Conservation (phyloP, 2,329 filamentous ascomycete species). For the Colletotrichum camelliae region DNA sequence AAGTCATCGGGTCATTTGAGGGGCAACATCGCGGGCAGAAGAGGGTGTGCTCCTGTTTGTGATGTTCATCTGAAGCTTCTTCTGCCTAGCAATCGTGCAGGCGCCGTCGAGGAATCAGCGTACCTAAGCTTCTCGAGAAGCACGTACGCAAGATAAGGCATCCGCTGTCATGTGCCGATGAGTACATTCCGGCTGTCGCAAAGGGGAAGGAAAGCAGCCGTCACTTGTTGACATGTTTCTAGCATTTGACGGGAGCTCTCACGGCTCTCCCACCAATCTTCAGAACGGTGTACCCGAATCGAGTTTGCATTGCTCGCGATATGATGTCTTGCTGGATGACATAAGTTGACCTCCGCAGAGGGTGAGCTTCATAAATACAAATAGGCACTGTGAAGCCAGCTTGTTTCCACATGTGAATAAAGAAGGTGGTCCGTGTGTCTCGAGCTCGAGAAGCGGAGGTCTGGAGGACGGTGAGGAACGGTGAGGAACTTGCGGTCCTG, state of each 20-base stretch:
- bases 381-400: neutral
- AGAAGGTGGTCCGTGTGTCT: constrained; percentile 6
- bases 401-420: neutral
- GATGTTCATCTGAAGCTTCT: constrained; percentile 12
- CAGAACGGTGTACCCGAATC: neutral
- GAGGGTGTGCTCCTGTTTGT: neutral
- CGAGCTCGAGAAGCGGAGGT: neutral
- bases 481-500: neutral
- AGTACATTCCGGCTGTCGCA: neutral
- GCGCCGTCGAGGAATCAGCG: neutral
- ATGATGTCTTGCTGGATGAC: neutral
- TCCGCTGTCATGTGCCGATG: neutral
- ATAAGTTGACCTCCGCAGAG: neutral
- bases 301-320: neutral
- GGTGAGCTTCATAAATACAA: neutral
- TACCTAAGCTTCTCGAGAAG: neutral
- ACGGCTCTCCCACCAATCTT: neutral
- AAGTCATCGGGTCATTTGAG: neutral
- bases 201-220: neutral
- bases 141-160: neutral
- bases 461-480: neutral
- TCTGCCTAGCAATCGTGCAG: neutral
- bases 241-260: neutral
- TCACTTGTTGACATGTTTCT: neutral
- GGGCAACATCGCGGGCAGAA: neutral